Percentiles rank a stretch among this genome's conserved stretches.
These are phyloP conservation scores for Aspergillus coremiiformis DNA, from an alignment of 495 filamentous ascomycete species.

Conservation along the genomic window DNA sequence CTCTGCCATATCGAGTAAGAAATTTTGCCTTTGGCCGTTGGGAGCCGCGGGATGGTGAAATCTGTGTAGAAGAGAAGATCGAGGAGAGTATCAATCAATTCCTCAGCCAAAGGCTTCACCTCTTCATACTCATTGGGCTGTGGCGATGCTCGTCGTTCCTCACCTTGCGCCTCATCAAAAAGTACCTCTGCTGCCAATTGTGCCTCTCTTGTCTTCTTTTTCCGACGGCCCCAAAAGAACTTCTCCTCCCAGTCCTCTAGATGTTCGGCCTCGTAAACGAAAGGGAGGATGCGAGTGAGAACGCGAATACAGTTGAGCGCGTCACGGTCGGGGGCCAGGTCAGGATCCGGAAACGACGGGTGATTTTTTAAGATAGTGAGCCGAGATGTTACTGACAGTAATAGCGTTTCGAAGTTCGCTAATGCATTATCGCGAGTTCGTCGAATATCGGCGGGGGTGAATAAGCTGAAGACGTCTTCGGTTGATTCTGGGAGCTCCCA, in stretches of 20 bases:
- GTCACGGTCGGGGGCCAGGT: conserved; percentile 82
- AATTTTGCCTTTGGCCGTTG: conserved; percentile 69
- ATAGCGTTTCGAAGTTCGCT: conserved; percentile 85
- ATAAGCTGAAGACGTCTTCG: conserved; percentile 95
- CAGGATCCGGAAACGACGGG: conserved; percentile 80
- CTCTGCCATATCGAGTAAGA: conserved; percentile 97
- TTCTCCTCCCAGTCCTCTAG: conserved; percentile 81
- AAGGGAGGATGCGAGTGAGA: conserved; percentile 85
- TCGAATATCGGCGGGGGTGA: conserved; percentile 87
- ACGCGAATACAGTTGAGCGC: conserved; percentile 91
- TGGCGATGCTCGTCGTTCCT: conserved; percentile 41
- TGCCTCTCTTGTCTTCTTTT: conserved; percentile 48
- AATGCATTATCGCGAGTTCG: conserved; percentile 80
- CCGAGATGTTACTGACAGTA: conserved; percentile 72
- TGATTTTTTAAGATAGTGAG: conserved; percentile 78
- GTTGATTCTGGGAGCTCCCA: conserved; percentile 96
- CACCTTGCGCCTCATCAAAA: conserved; percentile 66
- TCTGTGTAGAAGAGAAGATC: conserved; percentile 89
- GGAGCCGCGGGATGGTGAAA: conserved; percentile 67
- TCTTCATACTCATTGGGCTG: conserved; percentile 63
- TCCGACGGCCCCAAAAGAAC: conserved; percentile 83
- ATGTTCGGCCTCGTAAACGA: conserved; percentile 84
- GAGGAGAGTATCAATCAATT: conserved; percentile 83
- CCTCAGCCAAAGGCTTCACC: conserved; percentile 82
- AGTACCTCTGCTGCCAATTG: conserved; percentile 63